phyloP scores from a whole-genome alignment of 345 rosid species.

The Camelina hispida region DNA sequence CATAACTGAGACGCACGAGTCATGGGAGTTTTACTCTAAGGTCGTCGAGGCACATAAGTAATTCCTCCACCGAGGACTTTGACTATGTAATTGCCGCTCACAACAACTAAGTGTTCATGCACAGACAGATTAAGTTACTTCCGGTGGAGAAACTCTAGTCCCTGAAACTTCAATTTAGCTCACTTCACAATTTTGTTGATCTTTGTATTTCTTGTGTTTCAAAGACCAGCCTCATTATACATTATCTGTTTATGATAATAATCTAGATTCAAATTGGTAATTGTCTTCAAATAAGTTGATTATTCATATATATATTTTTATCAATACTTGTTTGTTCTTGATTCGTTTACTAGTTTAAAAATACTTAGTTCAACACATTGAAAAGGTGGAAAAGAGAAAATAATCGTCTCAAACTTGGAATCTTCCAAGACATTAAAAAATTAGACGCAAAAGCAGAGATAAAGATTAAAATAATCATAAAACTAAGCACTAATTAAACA shows the following conservation, averaged over 20 bases:
- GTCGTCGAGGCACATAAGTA: conserved; percentile 37
- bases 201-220: background rate
- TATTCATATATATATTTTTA: background rate
- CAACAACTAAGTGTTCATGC: background rate
- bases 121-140: background rate
- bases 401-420: background rate
- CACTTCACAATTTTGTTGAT: background rate
- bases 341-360: no score
- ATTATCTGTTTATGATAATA: background rate
- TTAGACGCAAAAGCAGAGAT: background rate
- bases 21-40: conserved; percentile 64
- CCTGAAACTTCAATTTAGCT: background rate
- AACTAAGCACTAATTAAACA: background rate
- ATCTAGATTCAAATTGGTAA: background rate
- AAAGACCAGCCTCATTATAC: background rate
- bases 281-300: background rate
- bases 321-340: no score
- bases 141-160: background rate
- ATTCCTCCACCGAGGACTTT: background rate
- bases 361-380: no score
- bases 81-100: conserved; percentile 4
- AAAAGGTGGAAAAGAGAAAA: background rate
- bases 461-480: background rate
- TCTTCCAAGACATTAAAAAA: background rate
- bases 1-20: conserved; percentile 58